phyloP scores from a whole-genome alignment of 2,329 filamentous ascomycete species.

The Botrytis fabae region DNA sequence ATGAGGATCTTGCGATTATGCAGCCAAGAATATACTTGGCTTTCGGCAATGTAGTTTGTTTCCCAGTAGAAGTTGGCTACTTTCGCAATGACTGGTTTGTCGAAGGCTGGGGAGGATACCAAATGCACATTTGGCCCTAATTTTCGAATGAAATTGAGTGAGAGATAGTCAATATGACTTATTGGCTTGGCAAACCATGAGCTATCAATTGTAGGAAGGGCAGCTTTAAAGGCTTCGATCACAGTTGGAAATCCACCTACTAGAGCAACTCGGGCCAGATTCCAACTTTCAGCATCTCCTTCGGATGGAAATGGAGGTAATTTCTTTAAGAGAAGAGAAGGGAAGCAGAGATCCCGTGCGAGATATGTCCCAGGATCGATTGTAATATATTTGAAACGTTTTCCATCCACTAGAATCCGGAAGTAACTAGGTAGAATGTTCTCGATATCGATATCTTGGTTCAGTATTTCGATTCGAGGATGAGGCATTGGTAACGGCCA shows the following conservation, averaged over 20 bases:
- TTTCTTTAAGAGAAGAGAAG: constrained; percentile 38
- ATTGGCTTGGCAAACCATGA: constrained; percentile 41
- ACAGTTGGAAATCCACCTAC: constrained; percentile 37
- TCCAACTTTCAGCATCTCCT: constrained; percentile 42
- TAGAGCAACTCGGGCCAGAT: constrained; percentile 42
- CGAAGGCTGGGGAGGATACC: constrained; percentile 27
- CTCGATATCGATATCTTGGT: constrained; percentile 27
- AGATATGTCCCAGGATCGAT: constrained; percentile 42
- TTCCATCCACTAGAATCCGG: constrained; percentile 25
- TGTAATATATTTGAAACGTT: constrained; percentile 45
- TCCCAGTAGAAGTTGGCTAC: not conserved
- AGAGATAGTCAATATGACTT: constrained; percentile 41
- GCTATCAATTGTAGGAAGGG: constrained; percentile 40
- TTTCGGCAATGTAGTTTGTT: constrained; percentile 24
- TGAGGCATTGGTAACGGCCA: not conserved
- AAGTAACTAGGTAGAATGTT: constrained; percentile 25
- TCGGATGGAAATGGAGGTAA: constrained; percentile 45
- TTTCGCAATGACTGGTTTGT: constrained; percentile 24
- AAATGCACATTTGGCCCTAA: constrained; percentile 28
- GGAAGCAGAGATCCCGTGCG: constrained; percentile 41
- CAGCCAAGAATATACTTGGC: constrained; percentile 33
- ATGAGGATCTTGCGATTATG: constrained; percentile 29
- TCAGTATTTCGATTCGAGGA: constrained; percentile 15
- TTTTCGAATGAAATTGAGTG: constrained; percentile 35
- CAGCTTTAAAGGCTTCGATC: constrained; percentile 31